These are phyloP conservation scores for Solanum hybrid DNA, from an alignment of 305 asterid genomes.

Conservation along the genomic window DNA sequence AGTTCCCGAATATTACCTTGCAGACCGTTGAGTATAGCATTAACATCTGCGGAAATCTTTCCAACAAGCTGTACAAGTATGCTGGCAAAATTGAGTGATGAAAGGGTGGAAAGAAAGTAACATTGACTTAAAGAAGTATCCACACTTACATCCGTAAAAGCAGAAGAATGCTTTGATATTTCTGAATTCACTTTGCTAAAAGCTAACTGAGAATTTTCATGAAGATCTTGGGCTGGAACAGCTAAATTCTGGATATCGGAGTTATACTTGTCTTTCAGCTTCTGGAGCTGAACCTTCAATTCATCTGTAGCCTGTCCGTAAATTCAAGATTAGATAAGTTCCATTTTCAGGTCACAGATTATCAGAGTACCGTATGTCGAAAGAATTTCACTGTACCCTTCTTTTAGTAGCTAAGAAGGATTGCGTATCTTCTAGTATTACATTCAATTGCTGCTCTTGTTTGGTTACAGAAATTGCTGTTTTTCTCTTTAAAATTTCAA, in stretches of 20 bases:
- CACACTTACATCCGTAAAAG: slow-evolving; percentile 26
- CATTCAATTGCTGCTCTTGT: slow-evolving; percentile 41
- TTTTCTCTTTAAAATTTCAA: slow-evolving; percentile 28
- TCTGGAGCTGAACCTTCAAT: slow-evolving; percentile 25
- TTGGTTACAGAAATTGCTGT: slow-evolving; percentile 26
- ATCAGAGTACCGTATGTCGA: not conserved
- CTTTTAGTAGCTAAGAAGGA: slow-evolving; percentile 34
- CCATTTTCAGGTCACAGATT: not conserved
- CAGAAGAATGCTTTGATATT: slow-evolving; percentile 30
- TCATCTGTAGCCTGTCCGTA: slow-evolving; percentile 32
- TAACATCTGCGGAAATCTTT: slow-evolving; percentile 28
- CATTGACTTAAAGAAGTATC: not conserved
- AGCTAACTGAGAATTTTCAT: slow-evolving; percentile 27
- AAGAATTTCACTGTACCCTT: slow-evolving; percentile 22
- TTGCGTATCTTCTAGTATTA: slow-evolving; percentile 28
- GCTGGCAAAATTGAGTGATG: not conserved
- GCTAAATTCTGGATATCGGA: slow-evolving; percentile 29
- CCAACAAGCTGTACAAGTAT: slow-evolving; percentile 21
- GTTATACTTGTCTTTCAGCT: slow-evolving; percentile 20
- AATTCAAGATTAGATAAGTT: not conserved
- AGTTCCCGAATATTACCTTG: slow-evolving; percentile 25
- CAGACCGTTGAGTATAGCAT: slow-evolving; percentile 23
- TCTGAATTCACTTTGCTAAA: slow-evolving; percentile 34
- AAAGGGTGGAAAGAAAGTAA: not conserved
- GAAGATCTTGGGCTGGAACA: slow-evolving; percentile 29